phyloP scores from a whole-genome alignment of 2,329 filamentous ascomycete genomes.

The Daldinia sp. region DNA sequence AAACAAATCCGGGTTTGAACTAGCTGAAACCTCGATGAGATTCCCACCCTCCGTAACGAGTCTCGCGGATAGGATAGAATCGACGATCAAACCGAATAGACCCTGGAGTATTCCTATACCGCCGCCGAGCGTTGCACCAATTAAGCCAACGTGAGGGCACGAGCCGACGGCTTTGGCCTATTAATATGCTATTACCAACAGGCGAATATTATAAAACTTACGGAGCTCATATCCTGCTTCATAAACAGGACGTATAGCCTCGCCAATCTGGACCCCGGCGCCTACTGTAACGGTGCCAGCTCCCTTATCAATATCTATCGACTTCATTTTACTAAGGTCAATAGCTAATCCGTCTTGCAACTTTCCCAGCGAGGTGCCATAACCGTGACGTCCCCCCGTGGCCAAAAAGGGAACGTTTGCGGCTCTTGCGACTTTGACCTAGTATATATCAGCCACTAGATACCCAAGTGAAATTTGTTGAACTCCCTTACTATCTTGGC shows the following conservation, averaged over 20 bases:
- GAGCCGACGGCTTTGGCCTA: constrained; percentile 24
- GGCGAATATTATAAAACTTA: constrained; percentile 25
- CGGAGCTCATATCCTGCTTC: constrained; percentile 40
- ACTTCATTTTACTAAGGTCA: constrained; percentile 47
- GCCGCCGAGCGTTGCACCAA: constrained; percentile 40
- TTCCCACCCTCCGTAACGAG: constrained; percentile 39
- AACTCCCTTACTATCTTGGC: constrained; percentile 20
- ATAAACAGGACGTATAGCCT: constrained; percentile 50
- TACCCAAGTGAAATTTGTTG: too few species aligned
- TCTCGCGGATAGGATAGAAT: constrained; percentile 34
- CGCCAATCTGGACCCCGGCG: constrained; percentile 71
- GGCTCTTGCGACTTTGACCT: constrained; percentile 33
- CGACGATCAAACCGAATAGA: constrained; percentile 38
- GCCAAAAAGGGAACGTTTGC: constrained; percentile 38
- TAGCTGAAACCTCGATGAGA: constrained; percentile 30
- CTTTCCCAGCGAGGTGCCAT: constrained; percentile 23
- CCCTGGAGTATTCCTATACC: constrained; percentile 37
- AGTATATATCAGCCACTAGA: neutral
- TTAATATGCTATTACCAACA: neutral
- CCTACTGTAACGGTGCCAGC: constrained; percentile 58
- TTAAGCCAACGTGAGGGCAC: constrained; percentile 22
- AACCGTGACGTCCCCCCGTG: constrained; percentile 39
- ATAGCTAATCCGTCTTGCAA: constrained; percentile 37
- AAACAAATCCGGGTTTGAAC: constrained; percentile 40
- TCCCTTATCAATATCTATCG: constrained; percentile 39